Conservation (phyloP, 139 green algal genomes). For the Haematococcus lacustris region DNA sequence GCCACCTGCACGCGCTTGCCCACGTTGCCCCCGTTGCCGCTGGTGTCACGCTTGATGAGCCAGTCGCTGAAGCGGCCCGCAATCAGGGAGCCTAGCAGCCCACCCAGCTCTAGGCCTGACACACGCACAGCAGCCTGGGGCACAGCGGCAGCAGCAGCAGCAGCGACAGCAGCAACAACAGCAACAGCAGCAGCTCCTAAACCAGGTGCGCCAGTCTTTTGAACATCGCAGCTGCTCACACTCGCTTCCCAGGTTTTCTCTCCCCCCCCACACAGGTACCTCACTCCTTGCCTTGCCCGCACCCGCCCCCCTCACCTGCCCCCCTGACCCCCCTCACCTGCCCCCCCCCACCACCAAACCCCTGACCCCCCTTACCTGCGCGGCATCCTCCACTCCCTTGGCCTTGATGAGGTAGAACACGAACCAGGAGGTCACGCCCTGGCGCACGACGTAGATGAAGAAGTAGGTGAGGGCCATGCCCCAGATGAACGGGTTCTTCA, state of each 20-base stretch:
- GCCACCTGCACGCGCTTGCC: conserved; percentile 83
- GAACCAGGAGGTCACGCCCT: conserved; percentile 88
- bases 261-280: too few relatives aligned
- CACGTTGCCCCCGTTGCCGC: conserved; percentile 64
- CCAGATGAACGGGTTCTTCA: conserved; percentile 89
- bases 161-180: too few relatives aligned
- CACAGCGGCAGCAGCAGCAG: too few relatives aligned
- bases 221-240: too few relatives aligned
- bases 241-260: too few relatives aligned
- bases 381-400: conserved; percentile 78
- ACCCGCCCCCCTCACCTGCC: too few relatives aligned
- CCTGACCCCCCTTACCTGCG: conserved; percentile 24
- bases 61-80: conserved; percentile 73
- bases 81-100: conserved; percentile 82
- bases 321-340: too few relatives aligned
- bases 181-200: too few relatives aligned
- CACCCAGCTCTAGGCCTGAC: conserved; percentile 93
- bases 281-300: too few relatives aligned
- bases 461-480: conserved; percentile 93
- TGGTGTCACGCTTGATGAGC: conserved; percentile 48
- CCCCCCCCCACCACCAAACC: too few relatives aligned
- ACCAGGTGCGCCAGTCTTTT: too few relatives aligned
- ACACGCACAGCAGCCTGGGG: conserved; percentile 68
- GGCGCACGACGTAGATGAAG: conserved; percentile 91
- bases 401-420: conserved; percentile 93